Percentiles rank a stretch among this genome's conserved stretches.
phyloP scores from a whole-genome alignment of 257 asterid genomes.

The Solanum virginianum region DNA sequence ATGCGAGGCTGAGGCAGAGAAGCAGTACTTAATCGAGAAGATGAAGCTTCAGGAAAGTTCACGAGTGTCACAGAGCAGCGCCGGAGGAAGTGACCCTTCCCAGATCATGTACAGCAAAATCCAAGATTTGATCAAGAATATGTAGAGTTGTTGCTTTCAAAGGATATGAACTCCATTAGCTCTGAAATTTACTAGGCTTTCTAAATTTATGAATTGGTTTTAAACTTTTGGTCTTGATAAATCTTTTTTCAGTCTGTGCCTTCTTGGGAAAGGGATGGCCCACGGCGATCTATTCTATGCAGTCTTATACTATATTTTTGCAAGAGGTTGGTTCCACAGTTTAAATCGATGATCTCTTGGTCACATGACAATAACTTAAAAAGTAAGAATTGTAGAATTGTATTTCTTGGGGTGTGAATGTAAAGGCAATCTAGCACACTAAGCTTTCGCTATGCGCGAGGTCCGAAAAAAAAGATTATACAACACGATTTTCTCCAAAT shows the following conservation, averaged over 20 bases:
- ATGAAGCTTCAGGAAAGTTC: constrained; percentile 83
- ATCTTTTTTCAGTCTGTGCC: not conserved
- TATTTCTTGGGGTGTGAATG: not conserved
- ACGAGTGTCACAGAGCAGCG: constrained; percentile 51
- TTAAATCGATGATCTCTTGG: not conserved
- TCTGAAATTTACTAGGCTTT: not conserved
- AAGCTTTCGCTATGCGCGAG: not conserved
- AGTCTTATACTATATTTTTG: not conserved
- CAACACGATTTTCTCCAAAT: not conserved
- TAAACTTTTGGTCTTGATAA: constrained; percentile 1
- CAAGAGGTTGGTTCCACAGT: not conserved
- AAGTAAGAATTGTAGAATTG: not conserved
- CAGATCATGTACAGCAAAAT: constrained; percentile 54
- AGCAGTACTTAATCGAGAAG: constrained; percentile 71
- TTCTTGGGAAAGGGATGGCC: not conserved
- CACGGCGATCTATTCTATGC: not conserved
- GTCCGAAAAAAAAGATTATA: no score
- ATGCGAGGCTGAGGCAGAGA: constrained; percentile 96
- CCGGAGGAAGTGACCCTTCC: constrained; percentile 36
- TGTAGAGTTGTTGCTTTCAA: constrained; percentile 33
- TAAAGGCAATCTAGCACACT: not conserved
- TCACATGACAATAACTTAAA: not conserved
- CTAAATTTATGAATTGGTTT: not conserved
- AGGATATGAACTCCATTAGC: constrained; percentile 13
- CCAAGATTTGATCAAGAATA: constrained; percentile 74